Evolutionary conservation across 345 rosid species (phyloP).

Genomic region (Ailanthus altissimus): DNA sequence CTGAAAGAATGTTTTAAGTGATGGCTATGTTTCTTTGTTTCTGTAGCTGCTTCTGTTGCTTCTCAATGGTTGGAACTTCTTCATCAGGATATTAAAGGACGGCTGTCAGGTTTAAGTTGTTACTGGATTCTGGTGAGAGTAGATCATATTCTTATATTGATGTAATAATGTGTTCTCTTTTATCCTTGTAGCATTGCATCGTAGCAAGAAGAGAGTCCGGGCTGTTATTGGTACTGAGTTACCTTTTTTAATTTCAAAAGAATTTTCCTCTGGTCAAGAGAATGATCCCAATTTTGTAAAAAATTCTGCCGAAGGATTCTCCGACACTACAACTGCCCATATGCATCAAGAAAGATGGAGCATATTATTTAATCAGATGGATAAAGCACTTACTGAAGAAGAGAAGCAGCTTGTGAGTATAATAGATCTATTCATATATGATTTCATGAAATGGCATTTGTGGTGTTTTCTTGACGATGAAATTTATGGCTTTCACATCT

Average conservation of each 20-base stretch:
- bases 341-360: slow-evolving; percentile 68
- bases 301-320: slow-evolving; percentile 35
- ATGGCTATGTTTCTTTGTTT: slow-evolving; percentile 28
- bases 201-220: slow-evolving; percentile 87
- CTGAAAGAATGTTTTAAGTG: slow-evolving; percentile 28
- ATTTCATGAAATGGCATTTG: neutral
- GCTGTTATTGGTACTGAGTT: slow-evolving; percentile 74
- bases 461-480: neutral
- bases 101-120: slow-evolving; percentile 63
- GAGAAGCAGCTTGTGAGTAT: slow-evolving; percentile 78
- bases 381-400: slow-evolving; percentile 72
- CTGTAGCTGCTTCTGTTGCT: slow-evolving; percentile 87
- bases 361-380: slow-evolving; percentile 75
- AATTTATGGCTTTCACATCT: neutral
- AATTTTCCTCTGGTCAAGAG: slow-evolving; percentile 60
- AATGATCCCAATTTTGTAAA: slow-evolving; percentile 26
- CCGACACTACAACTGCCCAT: slow-evolving; percentile 38
- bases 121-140: neutral
- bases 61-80: slow-evolving; percentile 95
- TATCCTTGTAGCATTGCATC: slow-evolving; percentile 64
- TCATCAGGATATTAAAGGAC: slow-evolving; percentile 89
- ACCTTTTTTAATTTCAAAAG: slow-evolving; percentile 71
- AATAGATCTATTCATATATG: neutral
- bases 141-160: neutral
- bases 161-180: slow-evolving; percentile 19